Conservation (phyloP, 1,139 yeast genomes). For the Yamadazyma pseudoaaseri region DNA sequence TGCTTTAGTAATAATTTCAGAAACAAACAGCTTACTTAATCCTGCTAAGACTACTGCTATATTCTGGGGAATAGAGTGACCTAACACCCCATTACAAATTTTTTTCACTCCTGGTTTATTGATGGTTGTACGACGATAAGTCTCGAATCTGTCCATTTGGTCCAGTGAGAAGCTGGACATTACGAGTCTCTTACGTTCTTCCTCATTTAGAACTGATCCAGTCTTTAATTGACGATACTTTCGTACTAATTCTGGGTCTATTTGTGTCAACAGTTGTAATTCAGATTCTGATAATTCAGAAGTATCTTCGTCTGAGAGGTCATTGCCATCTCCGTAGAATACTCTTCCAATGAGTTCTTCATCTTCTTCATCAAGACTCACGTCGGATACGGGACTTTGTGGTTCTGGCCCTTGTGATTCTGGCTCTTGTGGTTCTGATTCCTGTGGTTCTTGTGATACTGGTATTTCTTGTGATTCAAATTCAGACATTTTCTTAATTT, state of each 20-base stretch:
- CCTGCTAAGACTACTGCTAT: slow-evolving; percentile 85
- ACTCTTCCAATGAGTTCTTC: slow-evolving; percentile 48
- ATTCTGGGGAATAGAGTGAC: slow-evolving; percentile 81
- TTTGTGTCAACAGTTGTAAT: slow-evolving; percentile 30
- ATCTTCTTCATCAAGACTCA: slow-evolving; percentile 47
- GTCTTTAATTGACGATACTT: slow-evolving; percentile 28
- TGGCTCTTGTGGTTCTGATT: background rate
- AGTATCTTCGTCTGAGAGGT: slow-evolving; percentile 17
- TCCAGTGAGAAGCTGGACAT: slow-evolving; percentile 74
- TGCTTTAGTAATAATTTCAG: slow-evolving; percentile 84
- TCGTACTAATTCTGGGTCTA: slow-evolving; percentile 33
- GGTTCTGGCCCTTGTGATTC: slow-evolving; percentile 4
- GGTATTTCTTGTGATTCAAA: background rate
- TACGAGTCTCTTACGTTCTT: slow-evolving; percentile 62
- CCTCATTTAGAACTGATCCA: slow-evolving; percentile 28
- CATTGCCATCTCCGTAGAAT: slow-evolving; percentile 25
- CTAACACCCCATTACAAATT: slow-evolving; percentile 73
- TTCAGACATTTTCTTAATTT: too few relatives aligned
- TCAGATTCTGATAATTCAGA: slow-evolving; percentile 21
- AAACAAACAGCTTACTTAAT: slow-evolving; percentile 81
- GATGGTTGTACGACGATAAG: slow-evolving; percentile 78
- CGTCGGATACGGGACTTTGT: slow-evolving; percentile 26
- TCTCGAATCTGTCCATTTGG: slow-evolving; percentile 87
- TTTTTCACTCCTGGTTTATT: slow-evolving; percentile 80
- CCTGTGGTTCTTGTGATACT: slow-evolving; percentile 8